Evolutionary conservation across 305 asterid genomes (phyloP).

Genomic region (Fraxinus angustifolia): DNA sequence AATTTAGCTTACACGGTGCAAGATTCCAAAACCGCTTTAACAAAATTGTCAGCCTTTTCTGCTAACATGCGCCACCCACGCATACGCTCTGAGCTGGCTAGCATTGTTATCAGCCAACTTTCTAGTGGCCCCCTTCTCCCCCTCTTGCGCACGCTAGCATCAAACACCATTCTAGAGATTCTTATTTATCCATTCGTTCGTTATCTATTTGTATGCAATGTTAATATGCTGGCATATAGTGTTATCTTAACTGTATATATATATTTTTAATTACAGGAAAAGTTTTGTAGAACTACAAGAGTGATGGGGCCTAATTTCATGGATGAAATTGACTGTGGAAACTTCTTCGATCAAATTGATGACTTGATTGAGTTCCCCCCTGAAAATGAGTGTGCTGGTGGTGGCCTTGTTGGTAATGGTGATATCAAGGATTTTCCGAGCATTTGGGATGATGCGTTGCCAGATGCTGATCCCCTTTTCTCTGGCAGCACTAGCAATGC

Average conservation of each 20-base stretch:
- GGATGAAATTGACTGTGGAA: conserved; percentile 79
- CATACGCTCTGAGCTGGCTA: conserved; percentile 34
- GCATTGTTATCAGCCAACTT: conserved; percentile 17
- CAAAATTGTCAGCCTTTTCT: conserved; percentile 21
- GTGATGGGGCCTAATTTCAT: conserved; percentile 56
- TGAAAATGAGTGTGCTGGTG: conserved; percentile 50
- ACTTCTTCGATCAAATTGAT: conserved; percentile 86
- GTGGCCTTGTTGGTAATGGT: conserved; percentile 39
- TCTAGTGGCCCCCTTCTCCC: conserved; percentile 4
- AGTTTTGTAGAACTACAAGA: conserved; percentile 26
- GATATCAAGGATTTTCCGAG: conserved; percentile 58
- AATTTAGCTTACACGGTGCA: conserved; percentile 13
- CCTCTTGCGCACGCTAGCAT: conserved; percentile 24
- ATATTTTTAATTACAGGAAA: neutral
- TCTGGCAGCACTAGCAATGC: conserved; percentile 33
- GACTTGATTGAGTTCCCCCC: conserved; percentile 87
- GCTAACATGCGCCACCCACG: conserved; percentile 33
- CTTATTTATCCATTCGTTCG: conserved; percentile 9
- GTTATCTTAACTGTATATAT: neutral
- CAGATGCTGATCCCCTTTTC: conserved; percentile 50
- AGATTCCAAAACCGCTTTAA: conserved; percentile 28
- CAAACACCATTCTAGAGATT: conserved; percentile 7
- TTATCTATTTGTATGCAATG: neutral
- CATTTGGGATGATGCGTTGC: conserved; percentile 66
- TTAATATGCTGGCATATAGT: neutral